These are phyloP conservation scores for Entamoeba moshkovskii DNA, from an alignment of 208 protist genomes.

Conservation along the genomic window DNA sequence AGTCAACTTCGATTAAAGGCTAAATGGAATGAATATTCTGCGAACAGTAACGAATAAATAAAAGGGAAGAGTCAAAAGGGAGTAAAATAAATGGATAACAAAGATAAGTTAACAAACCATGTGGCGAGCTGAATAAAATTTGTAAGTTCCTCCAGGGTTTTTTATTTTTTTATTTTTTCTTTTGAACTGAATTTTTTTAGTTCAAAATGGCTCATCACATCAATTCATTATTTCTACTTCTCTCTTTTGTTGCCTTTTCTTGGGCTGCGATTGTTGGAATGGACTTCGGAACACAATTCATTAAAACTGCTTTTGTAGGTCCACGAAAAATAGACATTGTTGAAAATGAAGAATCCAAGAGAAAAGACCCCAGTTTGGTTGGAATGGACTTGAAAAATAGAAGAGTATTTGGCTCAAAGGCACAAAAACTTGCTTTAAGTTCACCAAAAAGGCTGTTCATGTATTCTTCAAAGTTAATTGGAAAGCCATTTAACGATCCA, in stretches of 20 bases:
- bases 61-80: too few species aligned
- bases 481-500: not conserved
- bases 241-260: not conserved
- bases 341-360: not conserved
- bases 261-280: not conserved
- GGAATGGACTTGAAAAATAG: not conserved
- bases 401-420: not conserved
- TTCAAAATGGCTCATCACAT: not conserved
- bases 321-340: not conserved
- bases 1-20: constrained; percentile 49
- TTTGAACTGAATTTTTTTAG: not conserved
- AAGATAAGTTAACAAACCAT: too few species aligned
- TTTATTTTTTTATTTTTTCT: not conserved
- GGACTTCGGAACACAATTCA: not conserved
- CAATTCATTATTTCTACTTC: not conserved
- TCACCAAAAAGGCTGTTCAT: not conserved
- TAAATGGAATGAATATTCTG: too few species aligned
- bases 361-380: not conserved
- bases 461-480: not conserved
- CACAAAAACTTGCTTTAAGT: not conserved
- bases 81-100: too few species aligned
- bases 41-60: too few species aligned
- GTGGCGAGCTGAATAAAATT: too few species aligned
- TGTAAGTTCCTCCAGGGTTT: too few species aligned
- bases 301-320: not conserved